Evolutionary conservation across 106 monocot species (phyloP), one percentile per base, ranked within the genome.

Genomic region (Ottelia alismoides): DNA sequence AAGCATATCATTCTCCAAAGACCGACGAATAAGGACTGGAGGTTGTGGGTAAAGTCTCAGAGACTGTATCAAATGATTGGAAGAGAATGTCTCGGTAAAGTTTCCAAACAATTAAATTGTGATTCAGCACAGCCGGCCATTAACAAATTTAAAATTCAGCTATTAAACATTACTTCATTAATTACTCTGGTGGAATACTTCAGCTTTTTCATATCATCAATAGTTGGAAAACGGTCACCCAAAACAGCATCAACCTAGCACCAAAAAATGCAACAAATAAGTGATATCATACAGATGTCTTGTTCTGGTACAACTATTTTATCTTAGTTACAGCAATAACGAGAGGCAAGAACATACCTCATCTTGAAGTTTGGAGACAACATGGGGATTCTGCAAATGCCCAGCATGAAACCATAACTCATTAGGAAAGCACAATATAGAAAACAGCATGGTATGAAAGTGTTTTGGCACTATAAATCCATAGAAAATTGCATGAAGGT

Each of bases 11-110:
- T 85, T 70, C 65, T 82, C 79, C 27, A 89, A 61, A 55, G 96
- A 88, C 35, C 96, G 88, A 2, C 96, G 84, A 72, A 96, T 96
- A 54, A 96, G 68, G 3, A 96, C 88, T 20, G 96, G 96, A 63
- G 96, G 96, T 62, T 96, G 96, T 28, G 96, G 96, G 62, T 96
- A 96, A 22, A 96, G 81, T 63, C 96, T 81, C 59, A 96, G 62
- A 44, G 96, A 88, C 96, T 96, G 73, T 67, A 81, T 69, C 31
- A 14, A 65, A 64, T 16, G 16, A 7, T 43, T 7, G 40, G 16
- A 43, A 43, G 26, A 53, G 53, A 53, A 18, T 6, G 25, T 21
- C 22, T 25, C 4, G 22, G 3, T 27, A 1, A 23, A 53, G 6
- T 25, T 5, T 11, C 40, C 16, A 43, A 16, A 43, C 10, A 7